Evolutionary conservation across 2,329 filamentous ascomycete genomes (phyloP).

Genomic region (Gnomoniopsis sp.): DNA sequence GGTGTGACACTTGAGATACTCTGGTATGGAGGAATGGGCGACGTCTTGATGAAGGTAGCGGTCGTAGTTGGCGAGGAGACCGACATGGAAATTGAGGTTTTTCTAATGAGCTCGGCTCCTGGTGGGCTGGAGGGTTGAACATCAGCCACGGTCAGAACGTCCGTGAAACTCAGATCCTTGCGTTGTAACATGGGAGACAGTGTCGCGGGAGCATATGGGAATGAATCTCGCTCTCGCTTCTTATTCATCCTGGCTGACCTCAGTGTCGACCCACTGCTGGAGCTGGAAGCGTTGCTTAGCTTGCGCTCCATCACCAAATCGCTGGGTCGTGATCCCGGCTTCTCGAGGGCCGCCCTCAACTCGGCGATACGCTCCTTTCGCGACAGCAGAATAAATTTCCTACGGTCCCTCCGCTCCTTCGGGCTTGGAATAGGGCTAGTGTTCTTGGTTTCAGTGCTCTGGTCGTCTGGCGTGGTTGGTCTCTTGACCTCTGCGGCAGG

Average conservation of each 20-base stretch:
- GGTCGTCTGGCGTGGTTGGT: background rate
- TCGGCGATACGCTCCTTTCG: constrained; percentile 10
- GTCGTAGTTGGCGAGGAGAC: constrained; percentile 1
- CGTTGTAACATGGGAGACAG: background rate
- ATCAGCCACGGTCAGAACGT: constrained; percentile 14
- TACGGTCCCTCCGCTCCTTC: constrained; percentile 17
- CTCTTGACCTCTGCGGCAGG: background rate
- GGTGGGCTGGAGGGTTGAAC: constrained; percentile 7
- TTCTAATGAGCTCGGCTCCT: background rate
- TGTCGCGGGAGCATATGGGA: background rate
- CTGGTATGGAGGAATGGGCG: constrained; percentile 2
- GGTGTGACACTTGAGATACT: constrained; percentile 10
- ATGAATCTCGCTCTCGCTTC: constrained; percentile 14
- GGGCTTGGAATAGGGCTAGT: constrained; percentile 12
- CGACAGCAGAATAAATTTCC: constrained; percentile 12
- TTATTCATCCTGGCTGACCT: constrained; percentile 19
- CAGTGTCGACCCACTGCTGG: background rate
- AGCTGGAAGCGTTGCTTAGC: constrained; percentile 11
- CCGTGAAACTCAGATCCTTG: constrained; percentile 2
- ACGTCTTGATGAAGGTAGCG: constrained; percentile 7
- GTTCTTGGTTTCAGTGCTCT: background rate
- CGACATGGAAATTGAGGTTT: constrained; percentile 2
- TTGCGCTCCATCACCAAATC: constrained; percentile 14
- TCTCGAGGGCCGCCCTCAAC: constrained; percentile 8
- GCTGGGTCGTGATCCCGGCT: constrained; percentile 12